Conservation (phyloP, 2,329 filamentous ascomycete species). For the Cadophora gregata region DNA sequence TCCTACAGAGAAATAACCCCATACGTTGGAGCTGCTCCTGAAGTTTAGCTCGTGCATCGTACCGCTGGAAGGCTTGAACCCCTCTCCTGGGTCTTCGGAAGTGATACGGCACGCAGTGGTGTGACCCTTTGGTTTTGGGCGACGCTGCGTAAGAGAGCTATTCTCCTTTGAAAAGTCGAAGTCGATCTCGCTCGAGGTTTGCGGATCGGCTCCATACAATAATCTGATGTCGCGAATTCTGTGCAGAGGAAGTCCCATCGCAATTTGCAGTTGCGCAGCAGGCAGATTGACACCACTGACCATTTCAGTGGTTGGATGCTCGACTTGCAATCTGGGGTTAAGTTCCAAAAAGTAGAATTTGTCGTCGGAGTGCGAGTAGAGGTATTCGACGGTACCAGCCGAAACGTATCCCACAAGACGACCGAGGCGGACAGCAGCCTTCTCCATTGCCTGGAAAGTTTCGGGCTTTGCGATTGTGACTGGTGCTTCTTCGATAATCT, state of each 20-base stretch:
- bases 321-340: constrained; percentile 98
- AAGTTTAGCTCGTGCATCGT: constrained; percentile 99
- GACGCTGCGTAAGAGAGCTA: constrained; percentile 83
- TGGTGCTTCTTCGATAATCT: constrained; percentile 98
- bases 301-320: constrained; percentile 99
- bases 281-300: constrained; percentile 97
- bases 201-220: constrained; percentile 93
- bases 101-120: constrained; percentile 99
- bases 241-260: constrained; percentile 97
- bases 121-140: constrained; percentile 93
- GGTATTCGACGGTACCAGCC: constrained; percentile 97
- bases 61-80: constrained; percentile 99
- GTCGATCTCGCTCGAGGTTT: constrained; percentile 85
- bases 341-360: constrained; percentile 99
- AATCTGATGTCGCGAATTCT: constrained; percentile 95
- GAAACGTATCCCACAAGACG: constrained; percentile 97
- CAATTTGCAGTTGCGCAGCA: constrained; percentile 96
- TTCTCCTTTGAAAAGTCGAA: constrained; percentile 92
- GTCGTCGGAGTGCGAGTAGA: constrained; percentile 97
- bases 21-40: constrained; percentile 97
- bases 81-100: constrained; percentile 97
- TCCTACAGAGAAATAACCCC: constrained; percentile 99
- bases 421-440: constrained; percentile 91
- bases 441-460: constrained; percentile 96
- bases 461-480: constrained; percentile 90